Conservation (phyloP, 208 protist species). For the Plasmodiophora brassicae region DNA sequence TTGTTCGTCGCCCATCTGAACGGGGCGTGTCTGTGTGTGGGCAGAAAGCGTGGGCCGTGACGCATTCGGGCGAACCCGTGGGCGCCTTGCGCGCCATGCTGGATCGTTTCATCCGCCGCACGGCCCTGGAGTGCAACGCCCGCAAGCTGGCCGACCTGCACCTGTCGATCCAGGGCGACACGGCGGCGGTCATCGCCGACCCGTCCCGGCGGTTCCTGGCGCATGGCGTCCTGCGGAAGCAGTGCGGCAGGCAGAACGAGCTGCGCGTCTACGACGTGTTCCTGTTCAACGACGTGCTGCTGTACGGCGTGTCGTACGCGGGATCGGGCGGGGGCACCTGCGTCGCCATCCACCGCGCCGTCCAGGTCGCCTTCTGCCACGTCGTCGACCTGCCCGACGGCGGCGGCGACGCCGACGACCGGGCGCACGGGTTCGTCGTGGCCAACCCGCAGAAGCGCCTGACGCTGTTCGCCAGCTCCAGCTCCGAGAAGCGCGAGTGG, state of each 20-base stretch:
- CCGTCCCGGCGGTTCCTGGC: background rate
- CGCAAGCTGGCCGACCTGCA: background rate
- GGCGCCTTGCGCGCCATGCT: background rate
- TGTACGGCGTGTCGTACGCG: background rate
- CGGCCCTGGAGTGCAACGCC: background rate
- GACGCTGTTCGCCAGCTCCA: background rate
- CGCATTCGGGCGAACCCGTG: no score
- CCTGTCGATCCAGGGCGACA: background rate
- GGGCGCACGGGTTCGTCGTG: background rate
- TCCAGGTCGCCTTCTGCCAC: background rate
- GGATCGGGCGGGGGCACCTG: background rate
- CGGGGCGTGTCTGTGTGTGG: background rate
- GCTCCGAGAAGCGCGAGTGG: background rate
- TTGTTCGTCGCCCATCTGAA: background rate
- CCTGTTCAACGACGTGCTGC: background rate
- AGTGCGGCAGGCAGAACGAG: background rate
- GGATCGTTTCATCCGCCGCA: background rate
- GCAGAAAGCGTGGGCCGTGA: background rate
- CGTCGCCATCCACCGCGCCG: background rate
- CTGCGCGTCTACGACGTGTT: background rate
- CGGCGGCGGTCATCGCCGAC: background rate
- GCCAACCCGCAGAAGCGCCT: background rate
- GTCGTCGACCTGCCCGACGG: background rate
- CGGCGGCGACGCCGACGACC: background rate
- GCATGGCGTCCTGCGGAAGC: background rate